phyloP scores from a whole-genome alignment of 306 rosid genomes.

The Luffa aegyptiaca region DNA sequence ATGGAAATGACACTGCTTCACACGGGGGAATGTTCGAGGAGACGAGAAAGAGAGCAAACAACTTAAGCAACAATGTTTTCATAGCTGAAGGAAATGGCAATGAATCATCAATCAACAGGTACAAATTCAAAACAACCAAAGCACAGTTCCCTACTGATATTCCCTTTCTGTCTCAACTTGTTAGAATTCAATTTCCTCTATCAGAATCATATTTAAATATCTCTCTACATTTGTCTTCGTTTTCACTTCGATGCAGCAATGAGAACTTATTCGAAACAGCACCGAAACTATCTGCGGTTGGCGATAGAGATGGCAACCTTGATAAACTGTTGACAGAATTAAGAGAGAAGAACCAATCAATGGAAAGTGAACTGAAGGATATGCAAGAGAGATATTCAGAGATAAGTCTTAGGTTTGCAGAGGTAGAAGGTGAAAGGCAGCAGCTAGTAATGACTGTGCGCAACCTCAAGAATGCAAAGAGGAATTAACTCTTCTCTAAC shows the following conservation, averaged over 20 bases:
- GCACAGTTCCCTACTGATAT: background rate
- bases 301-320: conserved; percentile 13
- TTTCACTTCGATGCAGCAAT: conserved; percentile 21
- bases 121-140: background rate
- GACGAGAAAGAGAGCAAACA: background rate
- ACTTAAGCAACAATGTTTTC: background rate
- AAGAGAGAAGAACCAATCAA: conserved; percentile 56
- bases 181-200: background rate
- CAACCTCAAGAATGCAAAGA: conserved; percentile 50
- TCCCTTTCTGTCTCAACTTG: background rate
- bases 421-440: conserved; percentile 98
- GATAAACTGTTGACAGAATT: conserved; percentile 32
- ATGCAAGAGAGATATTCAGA: conserved; percentile 98
- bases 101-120: conserved; percentile 30
- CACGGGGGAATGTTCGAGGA: background rate
- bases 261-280: conserved; percentile 20
- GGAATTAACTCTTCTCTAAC: conserved; percentile 15
- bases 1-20: conserved; percentile 17
- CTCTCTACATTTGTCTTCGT: background rate
- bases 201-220: background rate
- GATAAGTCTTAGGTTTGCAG: conserved; percentile 91
- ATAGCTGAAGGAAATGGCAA: background rate
- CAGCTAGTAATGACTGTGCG: conserved; percentile 83
- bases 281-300: background rate
- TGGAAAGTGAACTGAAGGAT: conserved; percentile 84